These are phyloP conservation scores for Cystobasidium pallidum DNA, from an alignment of 1,284 basidiomycete species.

Conservation along the genomic window DNA sequence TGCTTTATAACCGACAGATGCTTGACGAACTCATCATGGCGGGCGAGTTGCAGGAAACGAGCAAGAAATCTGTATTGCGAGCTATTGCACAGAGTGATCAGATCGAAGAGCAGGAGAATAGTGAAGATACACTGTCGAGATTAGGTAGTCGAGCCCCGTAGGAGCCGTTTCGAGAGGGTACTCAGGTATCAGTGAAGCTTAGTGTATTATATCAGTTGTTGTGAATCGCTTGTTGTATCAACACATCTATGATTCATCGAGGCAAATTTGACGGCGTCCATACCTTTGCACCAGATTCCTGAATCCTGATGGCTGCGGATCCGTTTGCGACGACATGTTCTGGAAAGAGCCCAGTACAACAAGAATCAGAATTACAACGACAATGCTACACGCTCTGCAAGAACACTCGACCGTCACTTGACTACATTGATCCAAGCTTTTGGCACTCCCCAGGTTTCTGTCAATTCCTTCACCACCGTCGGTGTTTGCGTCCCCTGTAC, in stretches of 20 bases:
- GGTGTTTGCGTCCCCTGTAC: conserved; percentile 34
- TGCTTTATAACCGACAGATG: conserved; percentile 66
- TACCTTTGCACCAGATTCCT: too few species aligned
- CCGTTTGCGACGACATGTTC: too few species aligned
- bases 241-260: too few species aligned
- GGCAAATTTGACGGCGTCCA: too few species aligned
- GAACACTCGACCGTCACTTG: conserved; percentile 1
- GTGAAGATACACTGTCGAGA: conserved; percentile 52
- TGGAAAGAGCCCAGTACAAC: too few species aligned
- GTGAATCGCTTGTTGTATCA: background rate
- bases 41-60: conserved; percentile 96
- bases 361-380: conserved; percentile 1
- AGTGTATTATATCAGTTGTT: background rate
- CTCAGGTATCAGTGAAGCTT: background rate
- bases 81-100: conserved; percentile 64
- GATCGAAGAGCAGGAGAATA: conserved; percentile 57
- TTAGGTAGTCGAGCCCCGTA: conserved; percentile 36
- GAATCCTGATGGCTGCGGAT: too few species aligned
- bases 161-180: background rate
- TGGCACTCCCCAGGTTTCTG: conserved; percentile 36
- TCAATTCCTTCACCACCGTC: conserved; percentile 29
- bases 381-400: background rate
- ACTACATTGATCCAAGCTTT: conserved; percentile 33
- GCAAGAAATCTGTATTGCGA: conserved; percentile 93
- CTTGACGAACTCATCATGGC: conserved; percentile 97